phyloP scores from a whole-genome alignment of 139 green algal genomes.

The Edaphochlamys debaryana region DNA sequence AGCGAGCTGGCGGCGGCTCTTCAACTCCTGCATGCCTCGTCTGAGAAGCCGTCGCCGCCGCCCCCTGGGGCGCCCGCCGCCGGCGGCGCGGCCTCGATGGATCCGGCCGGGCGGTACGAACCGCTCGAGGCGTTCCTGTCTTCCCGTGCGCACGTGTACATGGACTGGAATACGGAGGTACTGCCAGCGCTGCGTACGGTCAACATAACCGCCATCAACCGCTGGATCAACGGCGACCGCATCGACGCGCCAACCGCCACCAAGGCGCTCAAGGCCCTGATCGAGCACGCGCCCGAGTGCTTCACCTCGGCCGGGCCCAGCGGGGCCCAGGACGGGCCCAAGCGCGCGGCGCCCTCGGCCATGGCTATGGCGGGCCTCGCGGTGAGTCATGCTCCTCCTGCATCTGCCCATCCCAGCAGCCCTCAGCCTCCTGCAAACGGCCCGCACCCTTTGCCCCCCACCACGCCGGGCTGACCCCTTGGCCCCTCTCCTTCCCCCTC shows the following conservation, averaged over 20 bases:
- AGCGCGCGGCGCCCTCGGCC: no score
- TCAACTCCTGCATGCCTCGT: not conserved
- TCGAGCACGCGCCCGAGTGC: conserved; percentile 3
- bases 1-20: conserved; percentile 28
- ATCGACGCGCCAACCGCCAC: not conserved
- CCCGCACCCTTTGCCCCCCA: no score
- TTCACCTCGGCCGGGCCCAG: no score
- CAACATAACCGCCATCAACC: not conserved
- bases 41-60: not conserved
- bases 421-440: no score
- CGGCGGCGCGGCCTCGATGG: not conserved
- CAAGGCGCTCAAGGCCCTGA: not conserved
- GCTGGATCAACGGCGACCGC: conserved; percentile 14
- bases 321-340: no score
- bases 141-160: conserved; percentile 23
- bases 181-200: not conserved
- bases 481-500: no score
- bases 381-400: not conserved
- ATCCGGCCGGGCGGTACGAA: not conserved
- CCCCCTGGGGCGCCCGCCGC: not conserved
- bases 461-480: no score
- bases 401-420: no score
- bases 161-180: conserved; percentile 13
- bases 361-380: no score
- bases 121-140: conserved; percentile 11